Conservation (phyloP, 139 green algal genomes). For the Zygnema circumcarinatum region DNA sequence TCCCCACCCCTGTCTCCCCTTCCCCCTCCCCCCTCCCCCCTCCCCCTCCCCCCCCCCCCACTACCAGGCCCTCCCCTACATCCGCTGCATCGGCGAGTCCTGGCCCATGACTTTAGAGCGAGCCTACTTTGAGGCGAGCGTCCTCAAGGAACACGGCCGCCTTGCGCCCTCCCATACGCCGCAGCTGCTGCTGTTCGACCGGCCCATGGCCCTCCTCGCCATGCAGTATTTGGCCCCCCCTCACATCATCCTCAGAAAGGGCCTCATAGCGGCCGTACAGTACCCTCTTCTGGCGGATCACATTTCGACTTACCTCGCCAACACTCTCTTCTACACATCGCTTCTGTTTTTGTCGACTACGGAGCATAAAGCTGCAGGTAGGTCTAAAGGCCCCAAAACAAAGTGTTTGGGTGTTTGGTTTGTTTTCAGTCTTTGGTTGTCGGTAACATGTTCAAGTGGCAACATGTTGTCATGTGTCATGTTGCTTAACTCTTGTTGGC, state of each 20-base stretch:
- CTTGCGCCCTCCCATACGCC: constrained; percentile 84
- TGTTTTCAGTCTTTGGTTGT: no score
- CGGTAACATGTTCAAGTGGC: no score
- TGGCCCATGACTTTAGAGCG: constrained; percentile 90
- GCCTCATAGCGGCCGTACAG: constrained; percentile 67
- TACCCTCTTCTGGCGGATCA: constrained; percentile 80
- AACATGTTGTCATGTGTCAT: no score
- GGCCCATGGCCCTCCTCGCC: constrained; percentile 49
- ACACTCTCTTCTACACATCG: constrained; percentile 88
- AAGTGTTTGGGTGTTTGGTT: no score
- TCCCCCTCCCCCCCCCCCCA: no score
- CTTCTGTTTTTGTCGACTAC: constrained; percentile 72
- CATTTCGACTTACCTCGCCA: constrained; percentile 69
- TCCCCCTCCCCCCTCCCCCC: constrained; percentile 49
- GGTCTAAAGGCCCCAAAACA: no score
- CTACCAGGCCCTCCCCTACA: constrained; percentile 80
- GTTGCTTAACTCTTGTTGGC: no score
- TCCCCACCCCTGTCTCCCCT: no score
- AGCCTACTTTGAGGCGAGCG: constrained; percentile 56
- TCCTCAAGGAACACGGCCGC: constrained; percentile 45
- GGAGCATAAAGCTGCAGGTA: constrained; percentile 34
- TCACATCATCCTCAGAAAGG: constrained; percentile 82
- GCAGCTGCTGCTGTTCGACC: constrained; percentile 48
- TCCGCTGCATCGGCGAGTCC: constrained; percentile 87
- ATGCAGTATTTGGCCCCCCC: constrained; percentile 86